These are phyloP conservation scores for Phaeoacremonium minimum DNA, from an alignment of 2,329 filamentous ascomycete species.

Conservation along the genomic window DNA sequence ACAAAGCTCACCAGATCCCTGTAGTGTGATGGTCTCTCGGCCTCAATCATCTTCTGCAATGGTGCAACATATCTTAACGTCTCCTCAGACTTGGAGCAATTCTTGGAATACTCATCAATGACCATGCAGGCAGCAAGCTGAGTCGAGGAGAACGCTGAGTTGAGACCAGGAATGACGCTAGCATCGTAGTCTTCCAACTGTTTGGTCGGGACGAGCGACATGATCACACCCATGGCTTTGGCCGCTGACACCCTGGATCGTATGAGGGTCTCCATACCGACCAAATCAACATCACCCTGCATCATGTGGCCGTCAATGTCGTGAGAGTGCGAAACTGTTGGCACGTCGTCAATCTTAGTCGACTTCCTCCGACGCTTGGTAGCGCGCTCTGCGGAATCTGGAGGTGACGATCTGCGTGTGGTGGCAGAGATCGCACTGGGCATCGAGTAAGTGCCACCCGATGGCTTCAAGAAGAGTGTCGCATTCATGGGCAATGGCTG, in stretches of 20 bases:
- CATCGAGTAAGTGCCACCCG: constrained; percentile 73
- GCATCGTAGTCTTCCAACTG: constrained; percentile 61
- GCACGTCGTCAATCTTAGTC: constrained; percentile 71
- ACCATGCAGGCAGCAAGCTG: constrained; percentile 81
- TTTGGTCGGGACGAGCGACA: constrained; percentile 68
- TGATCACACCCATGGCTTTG: constrained; percentile 78
- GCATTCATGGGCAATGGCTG: constrained; percentile 91
- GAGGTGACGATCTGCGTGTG: constrained; percentile 44
- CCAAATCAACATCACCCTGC: constrained; percentile 91
- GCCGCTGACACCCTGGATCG: constrained; percentile 86
- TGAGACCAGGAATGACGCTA: constrained; percentile 61
- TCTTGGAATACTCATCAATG: constrained; percentile 81
- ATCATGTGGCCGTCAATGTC: constrained; percentile 99
- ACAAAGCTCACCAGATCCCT: constrained; percentile 86
- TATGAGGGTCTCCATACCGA: constrained; percentile 83
- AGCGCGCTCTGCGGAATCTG: constrained; percentile 55
- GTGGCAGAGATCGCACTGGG: constrained; percentile 38
- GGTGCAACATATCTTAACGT: constrained; percentile 58
- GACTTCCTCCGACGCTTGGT: constrained; percentile 78
- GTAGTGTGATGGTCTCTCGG: constrained; percentile 77
- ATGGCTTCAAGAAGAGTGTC: constrained; percentile 86
- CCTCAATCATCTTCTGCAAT: constrained; percentile 74
- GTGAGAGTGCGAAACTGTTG: constrained; percentile 65
- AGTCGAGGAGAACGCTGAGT: constrained; percentile 75
- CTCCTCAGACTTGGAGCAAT: constrained; percentile 37